These are phyloP conservation scores for Beauveria medogensis DNA, from an alignment of 2,329 filamentous ascomycete genomes.

Conservation along the genomic window DNA sequence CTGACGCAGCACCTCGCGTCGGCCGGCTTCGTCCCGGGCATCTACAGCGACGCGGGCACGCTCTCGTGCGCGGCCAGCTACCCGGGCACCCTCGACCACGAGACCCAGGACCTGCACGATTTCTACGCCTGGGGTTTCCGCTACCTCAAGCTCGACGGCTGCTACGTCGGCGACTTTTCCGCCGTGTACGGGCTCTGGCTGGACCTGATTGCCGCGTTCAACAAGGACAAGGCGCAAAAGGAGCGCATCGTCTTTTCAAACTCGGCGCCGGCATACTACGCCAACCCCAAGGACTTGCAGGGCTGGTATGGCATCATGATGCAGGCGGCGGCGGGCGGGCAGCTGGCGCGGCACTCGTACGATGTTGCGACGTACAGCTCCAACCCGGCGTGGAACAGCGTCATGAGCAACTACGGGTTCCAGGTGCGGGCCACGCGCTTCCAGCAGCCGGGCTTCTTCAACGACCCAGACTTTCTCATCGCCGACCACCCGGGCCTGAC, in stretches of 20 bases:
- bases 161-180: conserved; percentile 21
- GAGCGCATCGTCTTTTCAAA: conserved; percentile 27
- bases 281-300: conserved; percentile 22
- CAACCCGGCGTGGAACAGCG: conserved; percentile 31
- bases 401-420: conserved; percentile 38
- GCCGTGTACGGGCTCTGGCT: background rate
- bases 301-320: conserved; percentile 35
- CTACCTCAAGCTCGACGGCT: conserved; percentile 32
- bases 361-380: conserved; percentile 33
- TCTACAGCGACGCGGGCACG: conserved; percentile 36
- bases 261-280: conserved; percentile 35
- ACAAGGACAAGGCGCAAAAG: background rate
- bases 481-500: conserved; percentile 24
- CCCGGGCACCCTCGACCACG: conserved; percentile 32
- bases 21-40: conserved; percentile 33
- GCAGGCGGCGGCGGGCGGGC: conserved; percentile 29
- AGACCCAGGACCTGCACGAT: conserved; percentile 32
- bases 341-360: conserved; percentile 33
- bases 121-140: conserved; percentile 30
- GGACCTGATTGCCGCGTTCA: background rate
- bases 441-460: conserved; percentile 27
- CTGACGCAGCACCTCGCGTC: conserved; percentile 29
- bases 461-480: conserved; percentile 27
- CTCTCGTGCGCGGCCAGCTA: conserved; percentile 32
- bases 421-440: conserved; percentile 29